Percentiles rank a stretch among this genome's conserved stretches.
Evolutionary conservation across 345 rosid species (phyloP).

Genomic region (Kernera saxatilis): DNA sequence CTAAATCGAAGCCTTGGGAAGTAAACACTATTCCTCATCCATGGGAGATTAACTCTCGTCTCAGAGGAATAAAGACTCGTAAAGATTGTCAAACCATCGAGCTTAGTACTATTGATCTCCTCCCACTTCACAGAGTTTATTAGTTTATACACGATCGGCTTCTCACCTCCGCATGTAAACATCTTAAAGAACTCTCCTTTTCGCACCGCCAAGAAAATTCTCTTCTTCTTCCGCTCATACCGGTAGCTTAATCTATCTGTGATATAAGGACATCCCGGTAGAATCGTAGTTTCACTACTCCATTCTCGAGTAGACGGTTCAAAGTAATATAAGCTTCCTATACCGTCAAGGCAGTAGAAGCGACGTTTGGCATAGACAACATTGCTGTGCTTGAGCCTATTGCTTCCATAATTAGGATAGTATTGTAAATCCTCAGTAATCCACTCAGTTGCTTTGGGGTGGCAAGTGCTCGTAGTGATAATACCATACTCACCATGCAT

Average conservation of each 20-base stretch:
- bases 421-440: conserved; percentile 22
- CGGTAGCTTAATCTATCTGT: background rate
- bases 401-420: background rate
- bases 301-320: background rate
- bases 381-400: background rate
- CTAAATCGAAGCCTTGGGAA: conserved; percentile 14
- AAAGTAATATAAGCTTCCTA: background rate
- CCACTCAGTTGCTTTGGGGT: conserved; percentile 50
- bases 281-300: background rate
- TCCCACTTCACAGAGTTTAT: background rate
- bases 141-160: conserved; percentile 6
- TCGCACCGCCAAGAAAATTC: conserved; percentile 1
- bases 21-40: conserved; percentile 25
- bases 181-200: conserved; percentile 6
- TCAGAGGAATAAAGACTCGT: background rate
- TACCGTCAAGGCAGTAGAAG: conserved; percentile 1
- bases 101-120: background rate
- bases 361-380: background rate
- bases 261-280: background rate
- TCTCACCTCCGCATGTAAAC: conserved; percentile 7
- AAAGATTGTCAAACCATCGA: conserved; percentile 16
- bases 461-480: conserved; percentile 51
- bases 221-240: conserved; percentile 6
- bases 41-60: conserved; percentile 21
- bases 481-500: conserved; percentile 33